Evolutionary conservation across 345 rosid genomes (phyloP).

Genomic region (Eucalyptus melliodora): DNA sequence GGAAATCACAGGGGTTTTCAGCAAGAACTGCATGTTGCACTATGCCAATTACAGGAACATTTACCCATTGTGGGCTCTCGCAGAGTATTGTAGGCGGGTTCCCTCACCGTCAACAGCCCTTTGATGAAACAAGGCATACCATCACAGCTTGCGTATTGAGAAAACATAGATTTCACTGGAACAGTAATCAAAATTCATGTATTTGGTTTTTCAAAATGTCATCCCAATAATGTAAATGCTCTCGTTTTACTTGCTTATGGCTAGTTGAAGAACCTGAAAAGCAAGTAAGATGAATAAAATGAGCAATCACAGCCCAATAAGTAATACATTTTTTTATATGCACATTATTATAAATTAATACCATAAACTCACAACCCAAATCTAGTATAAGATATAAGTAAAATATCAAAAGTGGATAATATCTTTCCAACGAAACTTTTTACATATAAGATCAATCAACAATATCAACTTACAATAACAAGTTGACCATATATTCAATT

Average conservation of each 20-base stretch:
- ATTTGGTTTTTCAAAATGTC: background rate
- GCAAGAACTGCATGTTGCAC: conserved; percentile 31
- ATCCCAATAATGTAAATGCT: background rate
- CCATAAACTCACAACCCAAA: background rate
- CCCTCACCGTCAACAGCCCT: background rate
- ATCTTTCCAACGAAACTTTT: too few relatives aligned
- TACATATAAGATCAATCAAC: too few relatives aligned
- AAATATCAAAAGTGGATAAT: too few relatives aligned
- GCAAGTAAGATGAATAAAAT: background rate
- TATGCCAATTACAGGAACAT: conserved; percentile 23
- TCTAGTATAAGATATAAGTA: background rate
- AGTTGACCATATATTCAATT: too few relatives aligned
- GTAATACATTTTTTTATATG: background rate
- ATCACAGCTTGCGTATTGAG: background rate
- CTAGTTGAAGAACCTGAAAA: background rate
- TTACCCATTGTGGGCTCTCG: conserved; percentile 38
- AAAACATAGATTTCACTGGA: background rate
- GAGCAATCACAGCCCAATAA: background rate
- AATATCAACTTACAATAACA: too few relatives aligned
- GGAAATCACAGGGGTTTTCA: conserved; percentile 31
- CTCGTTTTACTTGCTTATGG: background rate
- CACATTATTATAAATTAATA: too few relatives aligned
- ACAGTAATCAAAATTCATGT: background rate
- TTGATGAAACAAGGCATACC: background rate
- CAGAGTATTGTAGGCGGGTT: conserved; percentile 12